Percentiles rank a stretch among this genome's conserved stretches.
These are phyloP conservation scores for Phytophthora ohioensis DNA, from an alignment of 352 stramenopile species.

Conservation along the genomic window DNA sequence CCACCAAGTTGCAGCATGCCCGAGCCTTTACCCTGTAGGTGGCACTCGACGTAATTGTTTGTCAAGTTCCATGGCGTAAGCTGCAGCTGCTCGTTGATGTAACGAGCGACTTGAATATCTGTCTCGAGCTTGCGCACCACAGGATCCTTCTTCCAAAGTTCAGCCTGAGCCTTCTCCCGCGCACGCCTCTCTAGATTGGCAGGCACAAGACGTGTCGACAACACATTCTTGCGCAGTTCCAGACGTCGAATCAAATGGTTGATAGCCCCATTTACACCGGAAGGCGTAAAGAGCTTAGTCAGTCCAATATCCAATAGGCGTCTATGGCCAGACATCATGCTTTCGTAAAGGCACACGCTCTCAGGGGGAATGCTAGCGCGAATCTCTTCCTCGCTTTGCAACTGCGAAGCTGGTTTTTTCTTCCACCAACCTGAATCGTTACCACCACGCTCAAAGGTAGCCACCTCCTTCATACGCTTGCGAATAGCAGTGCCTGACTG, in stretches of 20 bases:
- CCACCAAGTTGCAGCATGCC: slow-evolving; percentile 84
- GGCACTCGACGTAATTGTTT: slow-evolving; percentile 89
- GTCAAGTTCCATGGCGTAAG: slow-evolving; percentile 88
- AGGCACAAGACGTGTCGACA: slow-evolving; percentile 65
- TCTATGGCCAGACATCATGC: slow-evolving; percentile 88
- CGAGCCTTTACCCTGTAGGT: slow-evolving; percentile 85
- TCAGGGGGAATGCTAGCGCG: slow-evolving; percentile 77
- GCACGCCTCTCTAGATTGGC: slow-evolving; percentile 58
- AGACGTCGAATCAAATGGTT: slow-evolving; percentile 78
- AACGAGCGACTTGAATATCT: slow-evolving; percentile 85
- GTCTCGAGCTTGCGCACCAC: slow-evolving; percentile 78
- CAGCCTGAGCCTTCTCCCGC: slow-evolving; percentile 69
- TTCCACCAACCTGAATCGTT: slow-evolving; percentile 89
- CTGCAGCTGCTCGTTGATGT: slow-evolving; percentile 82
- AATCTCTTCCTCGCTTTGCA: slow-evolving; percentile 84
- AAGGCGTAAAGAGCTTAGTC: slow-evolving; percentile 83
- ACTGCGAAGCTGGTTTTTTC: slow-evolving; percentile 68
- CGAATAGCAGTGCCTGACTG: slow-evolving; percentile 83
- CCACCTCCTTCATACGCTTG: slow-evolving; percentile 90
- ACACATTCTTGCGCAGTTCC: slow-evolving; percentile 66
- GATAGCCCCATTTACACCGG: slow-evolving; percentile 77
- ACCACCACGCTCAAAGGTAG: slow-evolving; percentile 85
- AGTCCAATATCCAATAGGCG: slow-evolving; percentile 81
- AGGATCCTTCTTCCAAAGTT: slow-evolving; percentile 77
- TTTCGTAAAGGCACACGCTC: slow-evolving; percentile 88